These are phyloP conservation scores for Penicillium expansum DNA, from an alignment of 2,329 filamentous ascomycete genomes.

Conservation along the genomic window DNA sequence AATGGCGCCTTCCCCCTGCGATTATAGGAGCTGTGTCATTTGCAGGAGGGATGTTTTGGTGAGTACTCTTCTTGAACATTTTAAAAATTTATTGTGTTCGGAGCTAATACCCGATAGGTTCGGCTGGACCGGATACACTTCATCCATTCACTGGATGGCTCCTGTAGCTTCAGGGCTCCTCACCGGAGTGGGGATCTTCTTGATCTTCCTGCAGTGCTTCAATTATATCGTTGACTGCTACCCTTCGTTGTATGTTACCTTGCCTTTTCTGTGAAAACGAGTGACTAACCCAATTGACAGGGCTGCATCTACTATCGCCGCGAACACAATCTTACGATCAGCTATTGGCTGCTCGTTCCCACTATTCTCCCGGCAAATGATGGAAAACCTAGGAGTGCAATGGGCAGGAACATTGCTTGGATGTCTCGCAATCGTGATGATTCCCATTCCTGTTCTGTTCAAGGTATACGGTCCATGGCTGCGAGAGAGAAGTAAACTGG, in stretches of 20 bases:
- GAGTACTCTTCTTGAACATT: neutral
- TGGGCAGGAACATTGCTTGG: slow-evolving; percentile 10
- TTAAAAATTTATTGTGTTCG: neutral
- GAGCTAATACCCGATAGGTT: slow-evolving; percentile 32
- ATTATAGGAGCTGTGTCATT: slow-evolving; percentile 53
- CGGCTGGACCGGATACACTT: slow-evolving; percentile 66
- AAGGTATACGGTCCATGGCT: slow-evolving; percentile 10
- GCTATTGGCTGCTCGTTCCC: slow-evolving; percentile 9
- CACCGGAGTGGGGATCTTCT: slow-evolving; percentile 56
- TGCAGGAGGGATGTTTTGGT: slow-evolving; percentile 67
- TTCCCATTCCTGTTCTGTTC: slow-evolving; percentile 10
- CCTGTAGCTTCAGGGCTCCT: slow-evolving; percentile 47
- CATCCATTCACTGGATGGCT: slow-evolving; percentile 41
- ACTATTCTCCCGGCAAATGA: slow-evolving; percentile 10
- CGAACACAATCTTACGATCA: slow-evolving; percentile 8
- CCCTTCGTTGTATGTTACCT: slow-evolving; percentile 46
- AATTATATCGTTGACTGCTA: slow-evolving; percentile 62
- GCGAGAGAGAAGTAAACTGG: slow-evolving; percentile 4
- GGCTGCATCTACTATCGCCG: slow-evolving; percentile 9
- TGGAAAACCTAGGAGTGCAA: slow-evolving; percentile 8
- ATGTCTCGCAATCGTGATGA: slow-evolving; percentile 6
- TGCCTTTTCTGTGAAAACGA: neutral
- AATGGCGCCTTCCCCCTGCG: slow-evolving; percentile 55
- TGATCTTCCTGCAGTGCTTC: slow-evolving; percentile 55
- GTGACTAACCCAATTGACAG: slow-evolving; percentile 2